These are phyloP conservation scores for Mortierella sp. DNA, from an alignment of 371 early-diverging fungal species.

Conservation along the genomic window DNA sequence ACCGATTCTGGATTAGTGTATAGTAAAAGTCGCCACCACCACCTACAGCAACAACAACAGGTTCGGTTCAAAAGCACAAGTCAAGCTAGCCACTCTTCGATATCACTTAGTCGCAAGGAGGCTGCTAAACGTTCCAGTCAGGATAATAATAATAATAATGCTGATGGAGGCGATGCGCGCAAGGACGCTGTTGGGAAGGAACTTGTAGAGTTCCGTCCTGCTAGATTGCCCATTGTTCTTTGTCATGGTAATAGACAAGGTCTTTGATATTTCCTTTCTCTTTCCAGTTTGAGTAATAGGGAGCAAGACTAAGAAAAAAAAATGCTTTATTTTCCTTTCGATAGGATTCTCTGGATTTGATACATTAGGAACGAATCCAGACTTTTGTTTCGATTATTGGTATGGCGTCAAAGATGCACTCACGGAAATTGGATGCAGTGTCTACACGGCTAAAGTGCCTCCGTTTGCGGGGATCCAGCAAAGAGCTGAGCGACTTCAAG, in stretches of 20 bases:
- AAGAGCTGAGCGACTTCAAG: conserved; percentile 82
- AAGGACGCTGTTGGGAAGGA: conserved; percentile 57
- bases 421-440: conserved; percentile 82
- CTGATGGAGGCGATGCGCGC: conserved; percentile 17
- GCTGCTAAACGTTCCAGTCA: conserved; percentile 8
- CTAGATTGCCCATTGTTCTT: conserved; percentile 85
- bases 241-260: conserved; percentile 77
- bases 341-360: conserved; percentile 71
- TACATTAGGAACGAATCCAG: conserved; percentile 67
- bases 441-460: conserved; percentile 84
- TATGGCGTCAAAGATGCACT: conserved; percentile 86
- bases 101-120: conserved; percentile 12
- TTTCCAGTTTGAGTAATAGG: not conserved
- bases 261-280: conserved; percentile 22
- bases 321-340: not conserved
- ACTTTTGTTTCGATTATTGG: conserved; percentile 91
- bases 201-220: conserved; percentile 68
- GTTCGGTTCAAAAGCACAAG: conserved; percentile 15
- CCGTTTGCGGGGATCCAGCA: conserved; percentile 79
- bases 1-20: not conserved
- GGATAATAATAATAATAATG: not conserved
- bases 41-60: not conserved
- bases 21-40: not conserved
- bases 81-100: not conserved
- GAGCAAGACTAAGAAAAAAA: not conserved